Conservation (phyloP, 2,329 filamentous ascomycete species). For the Cladophialophora immunda region DNA sequence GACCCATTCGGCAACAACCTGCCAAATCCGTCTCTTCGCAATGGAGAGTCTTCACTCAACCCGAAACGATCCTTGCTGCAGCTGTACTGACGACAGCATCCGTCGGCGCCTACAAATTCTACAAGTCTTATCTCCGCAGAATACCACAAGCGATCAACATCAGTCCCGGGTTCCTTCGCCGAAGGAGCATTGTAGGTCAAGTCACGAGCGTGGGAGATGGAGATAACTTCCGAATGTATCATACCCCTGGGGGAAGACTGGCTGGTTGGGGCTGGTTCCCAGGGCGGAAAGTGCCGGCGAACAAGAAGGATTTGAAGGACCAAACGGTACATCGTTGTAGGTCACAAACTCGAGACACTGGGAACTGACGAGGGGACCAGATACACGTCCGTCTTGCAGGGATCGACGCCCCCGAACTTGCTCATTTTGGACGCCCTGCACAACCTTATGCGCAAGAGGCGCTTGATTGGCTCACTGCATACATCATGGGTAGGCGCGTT, state of each 20-base stretch:
- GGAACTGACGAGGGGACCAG: constrained; percentile 45
- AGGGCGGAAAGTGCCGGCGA: constrained; percentile 73
- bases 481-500: constrained; percentile 76
- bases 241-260: constrained; percentile 88
- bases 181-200: constrained; percentile 79
- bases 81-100: constrained; percentile 41
- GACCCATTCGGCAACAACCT: constrained; percentile 16
- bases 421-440: constrained; percentile 88
- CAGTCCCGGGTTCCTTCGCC: constrained; percentile 73
- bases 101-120: constrained; percentile 38
- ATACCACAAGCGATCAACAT: constrained; percentile 82
- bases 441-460: constrained; percentile 88
- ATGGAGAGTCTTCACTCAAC: constrained; percentile 40
- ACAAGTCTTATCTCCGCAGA: constrained; percentile 73
- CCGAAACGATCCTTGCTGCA: constrained; percentile 42
- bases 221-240: constrained; percentile 92
- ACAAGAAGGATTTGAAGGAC: constrained; percentile 73
- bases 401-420: constrained; percentile 89
- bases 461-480: constrained; percentile 77
- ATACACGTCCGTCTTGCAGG: constrained; percentile 90
- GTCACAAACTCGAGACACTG: not conserved
- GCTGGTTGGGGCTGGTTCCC: constrained; percentile 93
- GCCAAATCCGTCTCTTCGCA: constrained; percentile 12
- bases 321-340: constrained; percentile 71
- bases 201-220: constrained; percentile 97